Evolutionary conservation across 768 basidiomycete genomes (phyloP).

Genomic region (Trametes villosa): DNA sequence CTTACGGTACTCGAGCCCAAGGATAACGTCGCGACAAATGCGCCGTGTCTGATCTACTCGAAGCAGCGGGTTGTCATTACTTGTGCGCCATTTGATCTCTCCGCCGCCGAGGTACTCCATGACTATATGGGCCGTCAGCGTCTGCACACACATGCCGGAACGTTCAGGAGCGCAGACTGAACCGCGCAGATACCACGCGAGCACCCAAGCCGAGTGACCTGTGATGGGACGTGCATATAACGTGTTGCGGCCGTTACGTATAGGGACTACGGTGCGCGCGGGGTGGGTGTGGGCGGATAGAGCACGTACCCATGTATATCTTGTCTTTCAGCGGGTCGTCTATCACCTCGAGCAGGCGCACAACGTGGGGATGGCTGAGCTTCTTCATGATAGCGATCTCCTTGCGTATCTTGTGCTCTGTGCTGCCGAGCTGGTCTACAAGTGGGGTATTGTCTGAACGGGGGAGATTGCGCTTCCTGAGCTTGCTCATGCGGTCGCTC

Average conservation of each 20-base stretch:
- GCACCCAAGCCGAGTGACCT: neutral
- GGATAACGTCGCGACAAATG: conserved; percentile 90
- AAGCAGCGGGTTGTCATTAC: conserved; percentile 69
- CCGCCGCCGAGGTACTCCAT: conserved; percentile 97
- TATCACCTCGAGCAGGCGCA: conserved; percentile 90
- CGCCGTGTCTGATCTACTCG: conserved; percentile 81
- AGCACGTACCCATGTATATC: conserved; percentile 88
- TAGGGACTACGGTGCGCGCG: conserved; percentile 3
- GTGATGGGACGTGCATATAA: conserved; percentile 2
- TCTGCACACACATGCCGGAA: neutral
- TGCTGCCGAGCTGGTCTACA: conserved; percentile 69
- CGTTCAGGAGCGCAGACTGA: conserved; percentile 11
- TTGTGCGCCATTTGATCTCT: conserved; percentile 88
- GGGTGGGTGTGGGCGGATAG: conserved; percentile 1
- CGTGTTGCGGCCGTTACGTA: neutral
- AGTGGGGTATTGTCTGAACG: conserved; percentile 56
- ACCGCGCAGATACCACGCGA: neutral
- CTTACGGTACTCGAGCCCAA: conserved; percentile 95
- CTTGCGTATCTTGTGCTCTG: conserved; percentile 83
- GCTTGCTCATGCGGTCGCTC: conserved; percentile 60
- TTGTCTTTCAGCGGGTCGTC: conserved; percentile 87
- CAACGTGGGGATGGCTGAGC: conserved; percentile 86
- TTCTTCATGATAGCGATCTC: conserved; percentile 99
- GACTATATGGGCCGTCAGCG: conserved; percentile 53
- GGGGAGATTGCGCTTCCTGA: conserved; percentile 46